These are phyloP conservation scores for Cucurbita argyrosperma DNA, from an alignment of 306 rosid species.

Conservation along the genomic window DNA sequence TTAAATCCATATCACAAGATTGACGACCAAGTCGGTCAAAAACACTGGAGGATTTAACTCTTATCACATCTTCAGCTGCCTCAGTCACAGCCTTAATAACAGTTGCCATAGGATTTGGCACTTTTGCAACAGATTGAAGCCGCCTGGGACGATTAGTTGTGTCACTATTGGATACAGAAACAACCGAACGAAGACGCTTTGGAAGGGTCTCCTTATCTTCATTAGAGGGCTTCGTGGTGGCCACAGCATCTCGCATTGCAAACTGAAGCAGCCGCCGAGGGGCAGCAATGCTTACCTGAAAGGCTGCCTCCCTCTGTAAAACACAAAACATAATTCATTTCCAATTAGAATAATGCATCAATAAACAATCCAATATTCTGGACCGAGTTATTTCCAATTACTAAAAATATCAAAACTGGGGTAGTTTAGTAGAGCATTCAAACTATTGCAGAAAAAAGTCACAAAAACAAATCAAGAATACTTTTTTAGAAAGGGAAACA, in stretches of 20 bases:
- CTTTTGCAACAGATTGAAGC: conserved; percentile 38
- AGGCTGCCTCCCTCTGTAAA: conserved; percentile 30
- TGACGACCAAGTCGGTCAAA: conserved; percentile 79
- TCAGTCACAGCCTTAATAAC: conserved; percentile 84
- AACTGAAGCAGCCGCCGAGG: conserved; percentile 73
- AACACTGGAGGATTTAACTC: conserved; percentile 66
- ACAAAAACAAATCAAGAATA: neutral
- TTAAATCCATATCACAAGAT: conserved; percentile 23
- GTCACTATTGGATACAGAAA: conserved; percentile 48
- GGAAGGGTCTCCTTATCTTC: conserved; percentile 36
- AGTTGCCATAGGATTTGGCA: conserved; percentile 69
- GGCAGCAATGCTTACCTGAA: conserved; percentile 35
- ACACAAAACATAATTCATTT: conserved; percentile 10
- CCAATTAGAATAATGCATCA: neutral
- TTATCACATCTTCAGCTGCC: conserved; percentile 75
- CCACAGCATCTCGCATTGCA: conserved; percentile 88
- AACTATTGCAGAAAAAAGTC: neutral
- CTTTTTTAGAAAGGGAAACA: neutral
- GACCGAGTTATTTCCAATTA: neutral
- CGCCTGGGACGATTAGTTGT: conserved; percentile 41
- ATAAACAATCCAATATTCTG: neutral
- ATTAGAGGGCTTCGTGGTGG: conserved; percentile 40
- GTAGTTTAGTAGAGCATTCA: neutral
- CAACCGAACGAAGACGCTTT: conserved; percentile 90
- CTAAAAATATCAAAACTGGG: neutral